Conservation (phyloP, 139 green algal species). For the Coccomyxa sp. region DNA sequence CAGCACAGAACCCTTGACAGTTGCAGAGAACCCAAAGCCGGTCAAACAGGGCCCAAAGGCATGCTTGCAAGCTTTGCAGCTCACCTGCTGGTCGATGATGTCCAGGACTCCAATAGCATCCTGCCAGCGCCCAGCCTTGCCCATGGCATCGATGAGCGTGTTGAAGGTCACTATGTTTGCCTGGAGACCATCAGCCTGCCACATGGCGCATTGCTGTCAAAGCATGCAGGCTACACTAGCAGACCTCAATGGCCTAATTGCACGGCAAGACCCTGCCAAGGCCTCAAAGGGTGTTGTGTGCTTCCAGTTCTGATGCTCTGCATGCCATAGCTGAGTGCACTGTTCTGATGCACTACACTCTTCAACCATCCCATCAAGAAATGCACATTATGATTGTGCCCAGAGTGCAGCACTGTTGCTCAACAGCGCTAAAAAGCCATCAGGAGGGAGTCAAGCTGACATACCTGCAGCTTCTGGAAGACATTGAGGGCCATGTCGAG, state of each 20-base stretch:
- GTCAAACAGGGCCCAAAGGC: background rate
- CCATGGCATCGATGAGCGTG: conserved; percentile 70
- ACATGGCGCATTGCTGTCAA: background rate
- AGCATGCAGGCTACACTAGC: no score
- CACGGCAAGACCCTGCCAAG: no score
- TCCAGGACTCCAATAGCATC: conserved; percentile 37
- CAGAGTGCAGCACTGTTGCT: background rate
- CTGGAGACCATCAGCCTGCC: conserved; percentile 25
- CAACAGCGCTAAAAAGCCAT: background rate
- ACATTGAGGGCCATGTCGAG: conserved; percentile 17
- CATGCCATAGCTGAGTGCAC: no score
- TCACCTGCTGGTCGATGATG: conserved; percentile 21
- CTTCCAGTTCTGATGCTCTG: no score
- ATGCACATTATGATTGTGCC: background rate
- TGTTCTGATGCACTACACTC: background rate
- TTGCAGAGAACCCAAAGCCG: no score
- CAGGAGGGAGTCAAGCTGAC: background rate
- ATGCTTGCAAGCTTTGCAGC: background rate
- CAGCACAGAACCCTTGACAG: no score
- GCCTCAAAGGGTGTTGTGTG: no score
- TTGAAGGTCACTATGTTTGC: conserved; percentile 63
- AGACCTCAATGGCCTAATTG: no score
- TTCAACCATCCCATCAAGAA: background rate
- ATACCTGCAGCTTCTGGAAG: conserved; percentile 28
- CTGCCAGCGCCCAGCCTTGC: conserved; percentile 71